These are phyloP conservation scores for Sugiyamaella lignohabitans DNA, from an alignment of 805 yeast species.

Conservation along the genomic window DNA sequence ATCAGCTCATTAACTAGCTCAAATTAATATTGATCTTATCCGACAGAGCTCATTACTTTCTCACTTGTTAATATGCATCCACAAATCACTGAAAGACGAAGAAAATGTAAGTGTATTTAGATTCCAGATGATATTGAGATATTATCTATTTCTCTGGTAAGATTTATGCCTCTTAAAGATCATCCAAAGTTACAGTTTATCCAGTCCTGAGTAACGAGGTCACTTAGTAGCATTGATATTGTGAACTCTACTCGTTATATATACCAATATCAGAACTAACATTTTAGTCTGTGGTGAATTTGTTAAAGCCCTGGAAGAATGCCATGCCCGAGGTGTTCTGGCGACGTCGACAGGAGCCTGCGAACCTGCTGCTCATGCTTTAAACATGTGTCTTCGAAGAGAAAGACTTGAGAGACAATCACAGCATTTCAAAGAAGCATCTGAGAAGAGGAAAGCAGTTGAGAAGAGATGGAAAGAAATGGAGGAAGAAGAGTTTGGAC, in stretches of 20 bases:
- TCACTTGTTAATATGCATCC: constrained; percentile 41
- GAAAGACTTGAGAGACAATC: constrained; percentile 62
- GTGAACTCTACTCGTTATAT: too few species aligned
- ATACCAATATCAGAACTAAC: constrained; percentile 5
- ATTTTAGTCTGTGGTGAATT: constrained; percentile 64
- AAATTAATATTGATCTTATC: not conserved
- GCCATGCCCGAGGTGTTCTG: constrained; percentile 63
- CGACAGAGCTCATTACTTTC: not conserved
- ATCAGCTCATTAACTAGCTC: too few species aligned
- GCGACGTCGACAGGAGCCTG: constrained; percentile 76
- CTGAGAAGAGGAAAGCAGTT: constrained; percentile 48
- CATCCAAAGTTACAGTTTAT: not conserved
- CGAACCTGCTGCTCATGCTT: constrained; percentile 73
- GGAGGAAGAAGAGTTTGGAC: constrained; percentile 77
- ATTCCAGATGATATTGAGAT: too few species aligned
- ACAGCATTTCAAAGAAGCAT: constrained; percentile 41
- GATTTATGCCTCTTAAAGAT: not conserved
- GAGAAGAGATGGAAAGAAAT: constrained; percentile 53
- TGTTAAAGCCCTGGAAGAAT: constrained; percentile 82
- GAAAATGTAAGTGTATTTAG: constrained; percentile 33
- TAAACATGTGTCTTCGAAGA: constrained; percentile 71
- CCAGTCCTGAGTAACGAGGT: too few species aligned
- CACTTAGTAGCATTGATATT: not conserved
- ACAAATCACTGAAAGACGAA: constrained; percentile 45
- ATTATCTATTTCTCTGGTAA: too few species aligned